A percentile compares a stretch with the other conserved stretches of the same genome.
phyloP scores from a whole-genome alignment of 768 basidiomycete species.

The Pleurotus pulmonarius region DNA sequence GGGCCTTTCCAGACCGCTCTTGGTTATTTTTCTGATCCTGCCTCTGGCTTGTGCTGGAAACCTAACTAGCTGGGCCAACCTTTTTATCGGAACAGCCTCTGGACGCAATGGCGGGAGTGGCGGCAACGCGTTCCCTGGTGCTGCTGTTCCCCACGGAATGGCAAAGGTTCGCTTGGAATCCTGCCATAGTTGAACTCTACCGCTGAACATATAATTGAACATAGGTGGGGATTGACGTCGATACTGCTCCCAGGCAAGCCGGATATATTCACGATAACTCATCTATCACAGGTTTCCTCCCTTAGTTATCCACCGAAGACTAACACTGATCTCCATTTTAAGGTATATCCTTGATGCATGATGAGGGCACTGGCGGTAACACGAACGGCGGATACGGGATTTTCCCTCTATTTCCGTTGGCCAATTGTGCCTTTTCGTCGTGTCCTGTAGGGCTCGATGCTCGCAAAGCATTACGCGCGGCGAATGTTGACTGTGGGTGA shows the following conservation, averaged over 20 bases:
- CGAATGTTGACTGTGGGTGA: constrained; percentile 37
- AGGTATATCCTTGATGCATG: constrained; percentile 47
- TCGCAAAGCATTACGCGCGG: constrained; percentile 37
- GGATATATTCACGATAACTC: constrained; percentile 47
- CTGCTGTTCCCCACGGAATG: constrained; percentile 49
- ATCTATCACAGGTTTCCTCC: constrained; percentile 27
- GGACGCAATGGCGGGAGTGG: constrained; percentile 41
- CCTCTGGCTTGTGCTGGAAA: constrained; percentile 15
- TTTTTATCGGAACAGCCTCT: constrained; percentile 48
- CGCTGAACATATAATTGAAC: no score
- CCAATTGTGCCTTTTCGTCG: constrained; percentile 33
- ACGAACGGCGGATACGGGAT: constrained; percentile 47
- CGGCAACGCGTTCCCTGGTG: constrained; percentile 49
- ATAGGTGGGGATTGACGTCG: constrained; percentile 49
- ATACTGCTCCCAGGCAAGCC: constrained; percentile 44
- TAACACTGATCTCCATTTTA: neutral
- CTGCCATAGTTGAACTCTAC: no score
- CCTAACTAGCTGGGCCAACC: constrained; percentile 43
- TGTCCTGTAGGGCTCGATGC: constrained; percentile 39
- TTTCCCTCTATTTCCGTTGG: constrained; percentile 46
- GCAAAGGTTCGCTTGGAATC: constrained; percentile 32
- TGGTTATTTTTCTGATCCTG: neutral
- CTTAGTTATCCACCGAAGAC: no score
- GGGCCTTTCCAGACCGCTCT: no score
- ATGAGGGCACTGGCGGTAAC: constrained; percentile 53